A percentile compares a stretch with the other conserved stretches of the same genome.
These are phyloP conservation scores for Mucor sp. DNA, from an alignment of 371 early-diverging fungal genomes.

Conservation along the genomic window DNA sequence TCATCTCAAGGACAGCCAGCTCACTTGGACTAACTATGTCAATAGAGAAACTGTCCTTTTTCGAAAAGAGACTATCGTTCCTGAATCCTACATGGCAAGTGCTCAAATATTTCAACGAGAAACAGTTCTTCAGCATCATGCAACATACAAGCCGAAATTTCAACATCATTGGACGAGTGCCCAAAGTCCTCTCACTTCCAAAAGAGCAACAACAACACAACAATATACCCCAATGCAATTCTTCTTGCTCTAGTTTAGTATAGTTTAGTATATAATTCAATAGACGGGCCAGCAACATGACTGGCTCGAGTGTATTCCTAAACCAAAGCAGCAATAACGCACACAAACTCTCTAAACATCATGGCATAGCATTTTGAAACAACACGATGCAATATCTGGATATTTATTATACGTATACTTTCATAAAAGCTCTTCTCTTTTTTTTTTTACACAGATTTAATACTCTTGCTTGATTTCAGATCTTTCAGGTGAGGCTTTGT, in stretches of 20 bases:
- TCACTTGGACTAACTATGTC: neutral
- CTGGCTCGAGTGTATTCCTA: neutral
- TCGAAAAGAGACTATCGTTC: conserved; percentile 32
- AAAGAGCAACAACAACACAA: neutral
- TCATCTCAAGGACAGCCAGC: neutral
- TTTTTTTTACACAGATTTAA: neutral
- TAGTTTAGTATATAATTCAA: neutral
- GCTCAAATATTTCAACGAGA: conserved; percentile 39
- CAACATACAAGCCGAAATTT: conserved; percentile 18
- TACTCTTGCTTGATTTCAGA: conserved; percentile 4
- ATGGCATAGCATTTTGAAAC: neutral
- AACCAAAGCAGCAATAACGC: neutral
- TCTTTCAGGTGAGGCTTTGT: conserved; percentile 2
- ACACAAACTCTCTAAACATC: neutral
- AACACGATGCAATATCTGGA: neutral
- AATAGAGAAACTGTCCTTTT: conserved; percentile 24
- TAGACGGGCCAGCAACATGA: neutral
- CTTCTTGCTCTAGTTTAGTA: neutral
- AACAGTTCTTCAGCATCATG: conserved; percentile 37
- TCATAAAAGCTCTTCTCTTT: neutral
- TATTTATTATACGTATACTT: neutral
- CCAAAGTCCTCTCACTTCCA: conserved; percentile 14
- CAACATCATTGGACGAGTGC: conserved; percentile 20
- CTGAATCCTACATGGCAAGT: conserved; percentile 39
- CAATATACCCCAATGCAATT: neutral